Conservation (phyloP, 306 rosid genomes). For the Gastrolobium villosum region DNA sequence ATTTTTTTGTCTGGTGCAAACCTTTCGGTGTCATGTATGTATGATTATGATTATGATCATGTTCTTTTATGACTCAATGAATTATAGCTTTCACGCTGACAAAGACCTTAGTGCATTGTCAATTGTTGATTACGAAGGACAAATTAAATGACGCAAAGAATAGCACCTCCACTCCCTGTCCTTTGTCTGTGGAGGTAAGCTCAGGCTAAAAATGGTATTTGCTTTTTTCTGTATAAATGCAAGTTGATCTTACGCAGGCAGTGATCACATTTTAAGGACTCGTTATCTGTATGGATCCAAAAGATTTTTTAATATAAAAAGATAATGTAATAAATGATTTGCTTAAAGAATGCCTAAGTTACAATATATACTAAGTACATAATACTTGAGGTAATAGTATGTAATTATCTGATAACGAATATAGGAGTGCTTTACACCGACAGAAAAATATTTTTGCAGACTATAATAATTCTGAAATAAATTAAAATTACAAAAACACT, state of each 20-base stretch:
- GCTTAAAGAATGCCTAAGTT: too few relatives aligned
- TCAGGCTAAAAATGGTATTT: not conserved
- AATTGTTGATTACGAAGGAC: not conserved
- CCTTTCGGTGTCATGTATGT: too few relatives aligned
- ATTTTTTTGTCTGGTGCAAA: too few relatives aligned
- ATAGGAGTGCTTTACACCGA: conserved; percentile 14
- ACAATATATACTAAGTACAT: too few relatives aligned
- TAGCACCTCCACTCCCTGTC: not conserved
- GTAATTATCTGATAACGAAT: not conserved
- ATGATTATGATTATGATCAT: too few relatives aligned
- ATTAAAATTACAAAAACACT: too few relatives aligned
- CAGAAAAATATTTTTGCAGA: too few relatives aligned
- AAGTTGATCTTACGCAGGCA: not conserved
- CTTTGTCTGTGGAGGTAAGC: not conserved
- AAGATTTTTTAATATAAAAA: not conserved
- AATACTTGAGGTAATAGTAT: too few relatives aligned
- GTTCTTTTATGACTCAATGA: not conserved
- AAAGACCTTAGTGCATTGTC: not conserved
- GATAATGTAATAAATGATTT: too few relatives aligned
- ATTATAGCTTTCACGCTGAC: not conserved
- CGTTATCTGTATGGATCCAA: not conserved
- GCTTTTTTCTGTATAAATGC: not conserved
- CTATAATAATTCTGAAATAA: too few relatives aligned
- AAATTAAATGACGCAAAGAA: conserved; percentile 20
- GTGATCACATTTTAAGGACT: not conserved